A percentile compares a stretch with the other conserved stretches of the same genome.
Evolutionary conservation across 371 early-diverging fungal genomes (phyloP).

Genomic region (Mortierella sp.): DNA sequence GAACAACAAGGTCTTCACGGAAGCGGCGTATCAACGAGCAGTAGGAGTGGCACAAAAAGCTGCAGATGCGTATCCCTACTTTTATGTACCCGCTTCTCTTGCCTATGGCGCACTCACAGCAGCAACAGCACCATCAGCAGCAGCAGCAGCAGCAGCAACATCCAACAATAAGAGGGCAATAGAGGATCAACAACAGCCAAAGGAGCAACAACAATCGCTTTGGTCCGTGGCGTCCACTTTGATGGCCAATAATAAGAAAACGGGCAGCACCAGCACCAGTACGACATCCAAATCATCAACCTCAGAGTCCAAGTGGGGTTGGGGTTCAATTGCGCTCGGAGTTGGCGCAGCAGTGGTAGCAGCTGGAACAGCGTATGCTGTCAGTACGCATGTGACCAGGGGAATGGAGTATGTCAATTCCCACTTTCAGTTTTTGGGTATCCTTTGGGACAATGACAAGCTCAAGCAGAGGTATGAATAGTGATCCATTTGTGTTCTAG

Average conservation of each 20-base stretch:
- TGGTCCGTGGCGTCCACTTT: conserved; percentile 10
- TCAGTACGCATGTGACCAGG: conserved; percentile 55
- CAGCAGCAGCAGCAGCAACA: not conserved
- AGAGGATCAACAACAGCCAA: not conserved
- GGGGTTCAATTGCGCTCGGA: conserved; percentile 64
- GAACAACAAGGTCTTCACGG: conserved; percentile 54
- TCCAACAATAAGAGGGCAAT: conserved; percentile 7
- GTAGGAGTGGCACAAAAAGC: conserved; percentile 44
- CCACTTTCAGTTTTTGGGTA: conserved; percentile 65
- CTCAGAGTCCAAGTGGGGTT: conserved; percentile 41
- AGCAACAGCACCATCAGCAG: too few species aligned
- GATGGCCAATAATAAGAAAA: conserved; percentile 12
- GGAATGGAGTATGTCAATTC: conserved; percentile 58
- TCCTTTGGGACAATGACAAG: conserved; percentile 36
- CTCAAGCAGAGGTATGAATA: conserved; percentile 52
- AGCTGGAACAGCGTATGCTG: conserved; percentile 60
- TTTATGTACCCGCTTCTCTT: conserved; percentile 56
- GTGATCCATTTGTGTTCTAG: too few species aligned
- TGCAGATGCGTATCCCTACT: conserved; percentile 24
- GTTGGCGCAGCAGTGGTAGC: conserved; percentile 61
- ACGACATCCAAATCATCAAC: not conserved
- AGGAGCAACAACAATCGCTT: conserved; percentile 11
- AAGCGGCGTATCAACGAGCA: conserved; percentile 52
- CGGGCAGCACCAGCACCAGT: conserved; percentile 1
- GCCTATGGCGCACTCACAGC: conserved; percentile 31